Evolutionary conservation across 106 monocot genomes (phyloP).

Genomic region (Xerophyta viscosa): DNA sequence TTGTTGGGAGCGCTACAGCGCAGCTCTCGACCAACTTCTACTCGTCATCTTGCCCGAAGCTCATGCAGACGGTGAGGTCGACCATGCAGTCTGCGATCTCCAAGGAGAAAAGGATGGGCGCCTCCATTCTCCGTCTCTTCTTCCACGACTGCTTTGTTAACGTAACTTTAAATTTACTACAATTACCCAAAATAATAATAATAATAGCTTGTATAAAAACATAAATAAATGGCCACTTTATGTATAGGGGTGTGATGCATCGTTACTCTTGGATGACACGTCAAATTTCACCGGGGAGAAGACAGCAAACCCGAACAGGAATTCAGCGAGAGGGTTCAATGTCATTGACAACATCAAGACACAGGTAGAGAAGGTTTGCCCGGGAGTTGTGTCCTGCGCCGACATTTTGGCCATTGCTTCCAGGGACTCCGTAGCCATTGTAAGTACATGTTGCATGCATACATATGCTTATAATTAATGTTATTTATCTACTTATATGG

Average conservation of each 20-base stretch:
- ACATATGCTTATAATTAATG: not conserved
- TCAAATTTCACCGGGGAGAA: slow-evolving; percentile 73
- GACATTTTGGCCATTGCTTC: slow-evolving; percentile 62
- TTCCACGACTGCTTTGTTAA: slow-evolving; percentile 60
- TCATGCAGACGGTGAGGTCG: slow-evolving; percentile 26
- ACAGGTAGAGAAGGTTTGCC: slow-evolving; percentile 50
- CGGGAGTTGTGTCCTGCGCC: slow-evolving; percentile 62
- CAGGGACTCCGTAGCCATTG: slow-evolving; percentile 51
- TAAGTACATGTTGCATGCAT: slow-evolving; percentile 15
- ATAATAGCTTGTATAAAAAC: no score
- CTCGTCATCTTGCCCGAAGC: slow-evolving; percentile 31
- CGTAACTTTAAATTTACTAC: slow-evolving; percentile 8
- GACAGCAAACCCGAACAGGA: slow-evolving; percentile 40
- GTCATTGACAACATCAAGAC: slow-evolving; percentile 62
- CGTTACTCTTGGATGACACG: slow-evolving; percentile 65
- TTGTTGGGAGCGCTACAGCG: slow-evolving; percentile 18
- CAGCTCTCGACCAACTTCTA: slow-evolving; percentile 44
- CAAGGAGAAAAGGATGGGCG: slow-evolving; percentile 44
- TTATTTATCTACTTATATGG: not conserved
- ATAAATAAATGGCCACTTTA: no score
- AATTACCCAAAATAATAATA: no score
- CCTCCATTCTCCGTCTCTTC: slow-evolving; percentile 53
- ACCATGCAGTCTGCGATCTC: slow-evolving; percentile 41
- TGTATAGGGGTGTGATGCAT: slow-evolving; percentile 70
- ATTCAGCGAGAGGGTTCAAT: slow-evolving; percentile 58